phyloP scores from a whole-genome alignment of 2,329 filamentous ascomycete species.

The Aspergillus neotritici region DNA sequence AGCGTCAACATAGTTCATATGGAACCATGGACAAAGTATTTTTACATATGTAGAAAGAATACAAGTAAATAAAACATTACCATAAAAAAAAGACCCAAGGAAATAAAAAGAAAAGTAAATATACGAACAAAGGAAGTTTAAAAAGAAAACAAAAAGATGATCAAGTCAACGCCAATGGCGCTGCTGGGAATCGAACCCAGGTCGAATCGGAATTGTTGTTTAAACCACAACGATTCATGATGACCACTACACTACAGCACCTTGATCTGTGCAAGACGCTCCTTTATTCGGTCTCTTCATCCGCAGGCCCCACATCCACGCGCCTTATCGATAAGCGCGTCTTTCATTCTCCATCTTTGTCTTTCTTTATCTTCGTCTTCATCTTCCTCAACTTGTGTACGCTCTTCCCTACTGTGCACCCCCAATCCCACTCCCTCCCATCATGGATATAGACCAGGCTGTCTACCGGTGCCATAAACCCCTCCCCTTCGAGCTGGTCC shows the following conservation, averaged over 20 bases:
- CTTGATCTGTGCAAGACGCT: slow-evolving; percentile 8
- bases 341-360: neutral
- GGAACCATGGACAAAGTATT: too few species aligned
- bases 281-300: neutral
- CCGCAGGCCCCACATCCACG: neutral
- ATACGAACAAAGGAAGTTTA: neutral
- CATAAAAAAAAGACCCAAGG: neutral
- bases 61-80: neutral
- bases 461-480: slow-evolving; percentile 51
- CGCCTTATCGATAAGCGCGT: neutral
- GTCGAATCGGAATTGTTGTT: slow-evolving; percentile 15
- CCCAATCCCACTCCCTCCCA: slow-evolving; percentile 5
- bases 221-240: slow-evolving; percentile 19
- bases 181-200: slow-evolving; percentile 22
- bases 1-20: too few species aligned
- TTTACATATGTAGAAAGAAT: neutral
- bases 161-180: slow-evolving; percentile 12
- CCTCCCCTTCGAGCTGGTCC: slow-evolving; percentile 59
- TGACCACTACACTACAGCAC: slow-evolving; percentile 23
- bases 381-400: too few species aligned
- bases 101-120: slow-evolving; percentile 13
- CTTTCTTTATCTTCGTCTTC: too few species aligned
- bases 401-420: too few species aligned
- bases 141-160: slow-evolving; percentile 10
- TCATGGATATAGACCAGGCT: slow-evolving; percentile 17